Evolutionary conservation across 2,329 filamentous ascomycete genomes (phyloP).

Genomic region (Talaromyces verruculosus): DNA sequence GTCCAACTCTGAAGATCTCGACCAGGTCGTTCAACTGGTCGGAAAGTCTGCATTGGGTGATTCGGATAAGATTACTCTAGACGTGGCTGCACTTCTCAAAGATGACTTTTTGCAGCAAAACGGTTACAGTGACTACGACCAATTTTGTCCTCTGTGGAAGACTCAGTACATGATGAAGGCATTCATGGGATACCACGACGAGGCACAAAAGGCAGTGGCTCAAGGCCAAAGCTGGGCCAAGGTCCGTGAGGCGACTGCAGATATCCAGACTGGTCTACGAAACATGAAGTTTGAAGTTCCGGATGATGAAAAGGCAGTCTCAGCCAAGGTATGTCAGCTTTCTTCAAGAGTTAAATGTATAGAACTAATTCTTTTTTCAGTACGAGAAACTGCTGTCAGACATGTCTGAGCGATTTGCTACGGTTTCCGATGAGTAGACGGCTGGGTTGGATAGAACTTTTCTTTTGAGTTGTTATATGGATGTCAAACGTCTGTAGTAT

Average conservation of each 20-base stretch:
- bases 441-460: neutral
- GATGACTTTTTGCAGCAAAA: slow-evolving; percentile 99
- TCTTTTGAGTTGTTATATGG: neutral
- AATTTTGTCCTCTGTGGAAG: slow-evolving; percentile 99
- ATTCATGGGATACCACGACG: slow-evolving; percentile 97
- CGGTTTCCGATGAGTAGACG: slow-evolving; percentile 85
- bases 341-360: neutral
- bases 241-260: slow-evolving; percentile 84
- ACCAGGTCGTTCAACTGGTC: slow-evolving; percentile 97
- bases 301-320: slow-evolving; percentile 73
- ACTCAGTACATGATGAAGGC: slow-evolving; percentile 99
- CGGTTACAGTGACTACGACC: slow-evolving; percentile 97
- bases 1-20: slow-evolving; percentile 91
- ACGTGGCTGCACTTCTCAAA: slow-evolving; percentile 88
- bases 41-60: slow-evolving; percentile 96
- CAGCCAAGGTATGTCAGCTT: slow-evolving; percentile 68
- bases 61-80: slow-evolving; percentile 95
- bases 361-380: slow-evolving; percentile 44
- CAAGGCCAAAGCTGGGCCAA: slow-evolving; percentile 91
- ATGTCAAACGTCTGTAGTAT: slow-evolving; percentile 12
- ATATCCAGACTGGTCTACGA: slow-evolving; percentile 80
- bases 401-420: slow-evolving; percentile 97
- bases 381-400: slow-evolving; percentile 89
- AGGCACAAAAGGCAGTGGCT: slow-evolving; percentile 89
- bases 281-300: slow-evolving; percentile 98